Evolutionary conservation across 345 rosid genomes (phyloP).

Genomic region (Gossypium turneri): DNA sequence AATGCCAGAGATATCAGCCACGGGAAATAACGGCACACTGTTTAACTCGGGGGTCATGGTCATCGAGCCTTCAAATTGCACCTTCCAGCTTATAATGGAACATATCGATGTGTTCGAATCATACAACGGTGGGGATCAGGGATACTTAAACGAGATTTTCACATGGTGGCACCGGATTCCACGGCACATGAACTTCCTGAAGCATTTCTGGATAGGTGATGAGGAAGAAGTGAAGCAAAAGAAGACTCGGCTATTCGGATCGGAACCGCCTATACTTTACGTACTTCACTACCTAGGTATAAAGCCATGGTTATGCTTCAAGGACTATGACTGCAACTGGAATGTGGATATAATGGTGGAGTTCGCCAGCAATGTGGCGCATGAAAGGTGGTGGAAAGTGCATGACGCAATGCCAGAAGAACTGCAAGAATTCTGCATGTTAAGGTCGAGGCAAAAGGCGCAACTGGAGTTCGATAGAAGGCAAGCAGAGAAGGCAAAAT

Average conservation of each 20-base stretch:
- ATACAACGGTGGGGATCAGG: conserved; percentile 10
- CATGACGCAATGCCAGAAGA: conserved; percentile 65
- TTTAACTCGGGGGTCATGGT: conserved; percentile 13
- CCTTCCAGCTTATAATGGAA: conserved; percentile 9
- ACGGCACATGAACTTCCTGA: conserved; percentile 4
- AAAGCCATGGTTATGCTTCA: conserved; percentile 86
- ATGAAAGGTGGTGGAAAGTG: conserved; percentile 72
- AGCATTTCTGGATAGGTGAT: conserved; percentile 1
- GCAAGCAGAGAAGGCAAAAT: conserved; percentile 68
- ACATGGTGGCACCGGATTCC: conserved; percentile 32
- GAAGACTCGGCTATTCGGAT: conserved; percentile 72
- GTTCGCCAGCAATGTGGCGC: neutral
- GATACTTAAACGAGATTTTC: conserved; percentile 64
- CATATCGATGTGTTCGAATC: conserved; percentile 9
- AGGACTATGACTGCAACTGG: conserved; percentile 62
- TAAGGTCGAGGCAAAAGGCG: conserved; percentile 85
- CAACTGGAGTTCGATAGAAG: conserved; percentile 72
- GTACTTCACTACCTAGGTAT: conserved; percentile 83
- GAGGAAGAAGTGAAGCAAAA: conserved; percentile 29
- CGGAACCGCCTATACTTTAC: conserved; percentile 73
- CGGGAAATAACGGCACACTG: neutral
- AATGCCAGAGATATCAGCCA: conserved; percentile 13
- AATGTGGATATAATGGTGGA: neutral
- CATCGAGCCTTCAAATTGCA: conserved; percentile 9
- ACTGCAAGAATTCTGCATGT: conserved; percentile 23